Conservation (phyloP, 2,329 filamentous ascomycete genomes). For the Penicillium sp. region DNA sequence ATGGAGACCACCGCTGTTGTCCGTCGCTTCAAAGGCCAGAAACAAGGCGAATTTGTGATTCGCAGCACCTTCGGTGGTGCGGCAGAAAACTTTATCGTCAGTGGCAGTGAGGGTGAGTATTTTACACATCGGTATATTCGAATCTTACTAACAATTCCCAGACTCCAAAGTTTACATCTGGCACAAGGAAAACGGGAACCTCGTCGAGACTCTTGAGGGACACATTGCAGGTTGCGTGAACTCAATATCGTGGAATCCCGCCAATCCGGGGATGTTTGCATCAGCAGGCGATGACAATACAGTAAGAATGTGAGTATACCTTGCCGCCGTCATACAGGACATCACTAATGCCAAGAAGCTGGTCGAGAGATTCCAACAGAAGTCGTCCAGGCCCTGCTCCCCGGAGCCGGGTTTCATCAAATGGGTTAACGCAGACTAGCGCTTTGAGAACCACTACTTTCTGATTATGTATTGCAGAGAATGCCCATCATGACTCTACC, state of each 20-base stretch:
- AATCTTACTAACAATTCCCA: conserved; percentile 35
- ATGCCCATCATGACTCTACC: background rate
- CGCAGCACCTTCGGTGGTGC: conserved; percentile 84
- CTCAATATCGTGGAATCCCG: conserved; percentile 84
- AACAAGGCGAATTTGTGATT: conserved; percentile 76
- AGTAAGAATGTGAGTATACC: conserved; percentile 74
- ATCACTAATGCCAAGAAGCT: conserved; percentile 25
- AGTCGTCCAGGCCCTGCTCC: conserved; percentile 27
- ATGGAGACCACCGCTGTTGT: conserved; percentile 71
- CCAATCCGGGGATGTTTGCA: conserved; percentile 79
- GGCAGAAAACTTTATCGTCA: conserved; percentile 86
- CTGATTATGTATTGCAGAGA: conserved; percentile 15
- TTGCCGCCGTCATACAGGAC: background rate
- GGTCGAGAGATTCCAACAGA: conserved; percentile 37
- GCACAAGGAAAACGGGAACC: conserved; percentile 78
- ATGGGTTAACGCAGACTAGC: conserved; percentile 42
- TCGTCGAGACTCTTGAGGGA: conserved; percentile 74
- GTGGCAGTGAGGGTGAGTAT: conserved; percentile 79
- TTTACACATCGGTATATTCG: background rate
- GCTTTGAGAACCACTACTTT: conserved; percentile 43
- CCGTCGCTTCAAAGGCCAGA: conserved; percentile 73
- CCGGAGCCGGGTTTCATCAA: conserved; percentile 32
- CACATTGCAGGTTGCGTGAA: conserved; percentile 79
- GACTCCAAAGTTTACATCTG: conserved; percentile 79
- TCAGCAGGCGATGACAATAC: conserved; percentile 85